Conservation (phyloP, 176 grass and related monocot genomes). For the Saccharum officinarum region DNA sequence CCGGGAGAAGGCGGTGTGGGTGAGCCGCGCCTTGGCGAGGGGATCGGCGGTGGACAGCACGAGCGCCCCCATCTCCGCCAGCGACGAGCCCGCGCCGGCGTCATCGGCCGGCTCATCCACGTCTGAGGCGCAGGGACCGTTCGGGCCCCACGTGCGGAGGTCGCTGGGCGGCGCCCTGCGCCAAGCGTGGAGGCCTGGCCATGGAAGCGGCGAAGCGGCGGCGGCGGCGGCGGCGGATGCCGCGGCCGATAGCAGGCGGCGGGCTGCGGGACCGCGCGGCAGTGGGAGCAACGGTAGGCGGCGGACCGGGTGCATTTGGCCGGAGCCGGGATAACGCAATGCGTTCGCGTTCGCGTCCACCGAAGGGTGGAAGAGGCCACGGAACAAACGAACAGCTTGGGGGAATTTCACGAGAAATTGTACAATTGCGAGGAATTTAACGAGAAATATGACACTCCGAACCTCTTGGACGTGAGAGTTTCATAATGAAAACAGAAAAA, state of each 20-base stretch:
- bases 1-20: constrained; percentile 72
- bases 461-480: not conserved
- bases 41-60: constrained; percentile 81
- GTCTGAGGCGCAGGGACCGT: constrained; percentile 50
- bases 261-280: not conserved
- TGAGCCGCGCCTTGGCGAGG: constrained; percentile 62
- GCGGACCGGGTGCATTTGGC: constrained; percentile 38
- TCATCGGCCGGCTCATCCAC: not conserved
- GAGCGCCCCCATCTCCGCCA: constrained; percentile 67
- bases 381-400: not conserved
- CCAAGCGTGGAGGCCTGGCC: constrained; percentile 73
- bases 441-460: not conserved
- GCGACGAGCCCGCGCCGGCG: constrained; percentile 33
- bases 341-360: not conserved
- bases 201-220: constrained; percentile 47
- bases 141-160: constrained; percentile 64
- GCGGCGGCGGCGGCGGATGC: constrained; percentile 16
- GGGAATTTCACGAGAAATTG: not conserved
- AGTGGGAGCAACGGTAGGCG: constrained; percentile 8
- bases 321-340: constrained; percentile 16
- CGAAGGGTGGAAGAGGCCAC: not conserved
- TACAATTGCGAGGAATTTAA: not conserved
- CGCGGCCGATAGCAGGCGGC: constrained; percentile 14
- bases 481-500: not conserved
- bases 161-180: constrained; percentile 57